Evolutionary conservation across 352 stramenopile species (phyloP), one percentile per base, ranked within the genome.

Genomic region (Phytophthora capsici): DNA sequence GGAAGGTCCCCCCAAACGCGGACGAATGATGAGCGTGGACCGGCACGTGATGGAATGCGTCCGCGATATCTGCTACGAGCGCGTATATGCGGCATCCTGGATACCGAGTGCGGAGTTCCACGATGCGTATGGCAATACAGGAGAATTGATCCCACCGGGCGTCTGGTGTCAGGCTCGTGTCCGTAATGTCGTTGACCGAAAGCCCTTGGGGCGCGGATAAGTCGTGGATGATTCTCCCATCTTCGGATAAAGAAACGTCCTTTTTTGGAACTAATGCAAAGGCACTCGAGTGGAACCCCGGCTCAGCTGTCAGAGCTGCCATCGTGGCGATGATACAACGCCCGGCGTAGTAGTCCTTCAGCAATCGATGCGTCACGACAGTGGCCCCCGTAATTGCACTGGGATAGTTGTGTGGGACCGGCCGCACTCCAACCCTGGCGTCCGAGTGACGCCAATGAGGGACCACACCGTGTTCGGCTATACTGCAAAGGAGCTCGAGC

Each of bases 181-280:
- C 23, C 4, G 22, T 50, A 20, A 22, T n/a, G 4, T 46, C 38
- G n/a, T 4, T 46, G 2, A 7, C 25, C 23, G 6, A n/a, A 66
- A 0, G 2, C 2, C 58, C 49, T 3, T 2, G 1, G 1, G 50
- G 49, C 16, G 58, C 58, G 9, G 58, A 60, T 30, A 66, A 22
- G 45, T 60, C 41, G 32, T 60, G n/a, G 49, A 66, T 66, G 23
- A 56, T 38, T 56, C 50, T 30, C n/a, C 58, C 58, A 13, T 55
- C 58, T 1, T 41, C 12, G 1, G 47, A 20, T 3, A 57, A 16
- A n/a, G 50, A 41, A 20, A 43, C 16, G 34, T 56, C 34, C n/a
- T 60, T 54, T 32, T 66, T 60, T 4, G 50, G 49, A 1, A 66
- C 58, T 2, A 62, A 13, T 0, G 50, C 45, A 37, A 62, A 68